A percentile compares a stretch with the other conserved stretches of the same genome.
phyloP scores from a whole-genome alignment of 768 basidiomycete genomes.

The Mycena albidolilacea region DNA sequence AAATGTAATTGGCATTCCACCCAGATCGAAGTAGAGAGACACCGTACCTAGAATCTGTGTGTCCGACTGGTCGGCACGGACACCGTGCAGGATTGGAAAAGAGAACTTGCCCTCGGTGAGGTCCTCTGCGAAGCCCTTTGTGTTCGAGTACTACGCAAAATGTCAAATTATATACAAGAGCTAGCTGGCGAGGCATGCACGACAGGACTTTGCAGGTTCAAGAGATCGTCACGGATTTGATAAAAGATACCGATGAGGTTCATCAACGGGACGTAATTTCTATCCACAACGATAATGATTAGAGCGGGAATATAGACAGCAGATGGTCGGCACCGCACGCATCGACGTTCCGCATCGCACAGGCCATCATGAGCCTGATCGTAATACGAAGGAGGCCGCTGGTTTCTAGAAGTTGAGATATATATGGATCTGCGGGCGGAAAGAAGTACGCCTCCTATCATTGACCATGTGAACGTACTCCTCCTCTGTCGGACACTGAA shows the following conservation, averaged over 20 bases:
- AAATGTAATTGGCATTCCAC: no score
- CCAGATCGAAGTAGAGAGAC: no score
- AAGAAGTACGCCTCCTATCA: conserved; percentile 71
- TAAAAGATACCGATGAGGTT: conserved; percentile 27
- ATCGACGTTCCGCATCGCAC: conserved; percentile 71
- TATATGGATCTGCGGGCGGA: conserved; percentile 1
- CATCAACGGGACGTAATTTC: conserved; percentile 18
- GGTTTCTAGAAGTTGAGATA: conserved; percentile 74
- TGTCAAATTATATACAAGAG: neutral
- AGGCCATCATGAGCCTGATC: conserved; percentile 97
- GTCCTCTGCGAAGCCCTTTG: conserved; percentile 94
- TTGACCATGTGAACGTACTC: conserved; percentile 97
- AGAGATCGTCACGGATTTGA: conserved; percentile 28
- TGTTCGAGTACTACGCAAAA: conserved; percentile 78
- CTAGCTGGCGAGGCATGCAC: conserved; percentile 1
- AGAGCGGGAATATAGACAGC: neutral
- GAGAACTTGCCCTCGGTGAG: conserved; percentile 98
- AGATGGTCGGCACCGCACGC: conserved; percentile 60
- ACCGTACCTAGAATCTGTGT: conserved; percentile 83
- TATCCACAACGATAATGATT: neutral
- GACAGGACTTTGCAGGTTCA: conserved; percentile 15
- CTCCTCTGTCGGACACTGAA: conserved; percentile 93
- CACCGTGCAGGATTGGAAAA: conserved; percentile 93
- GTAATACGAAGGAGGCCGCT: conserved; percentile 93
- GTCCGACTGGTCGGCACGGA: conserved; percentile 83